Conservation (phyloP, 2,329 filamentous ascomycete genomes). For the Triangularia verruculosa region DNA sequence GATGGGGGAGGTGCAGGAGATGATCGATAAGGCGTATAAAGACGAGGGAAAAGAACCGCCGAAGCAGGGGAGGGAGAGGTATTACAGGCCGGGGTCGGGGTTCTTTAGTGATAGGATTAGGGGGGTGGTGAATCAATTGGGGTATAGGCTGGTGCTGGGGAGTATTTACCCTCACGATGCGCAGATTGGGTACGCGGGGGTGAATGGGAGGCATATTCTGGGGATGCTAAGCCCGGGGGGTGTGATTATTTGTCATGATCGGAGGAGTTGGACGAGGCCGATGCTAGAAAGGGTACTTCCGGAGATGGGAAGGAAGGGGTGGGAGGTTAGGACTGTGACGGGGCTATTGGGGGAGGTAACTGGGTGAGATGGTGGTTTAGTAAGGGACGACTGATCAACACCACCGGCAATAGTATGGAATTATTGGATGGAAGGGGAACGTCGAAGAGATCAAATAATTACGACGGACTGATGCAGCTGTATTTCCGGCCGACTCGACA, state of each 20-base stretch:
- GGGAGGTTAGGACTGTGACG: constrained; percentile 67
- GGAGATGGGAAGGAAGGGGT: constrained; percentile 67
- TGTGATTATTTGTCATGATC: constrained; percentile 83
- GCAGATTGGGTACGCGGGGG: constrained; percentile 65
- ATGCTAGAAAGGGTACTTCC: constrained; percentile 74
- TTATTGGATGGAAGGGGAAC: background rate
- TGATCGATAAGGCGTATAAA: constrained; percentile 57
- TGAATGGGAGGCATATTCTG: constrained; percentile 77
- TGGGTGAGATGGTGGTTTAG: constrained; percentile 16
- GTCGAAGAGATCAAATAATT: no score
- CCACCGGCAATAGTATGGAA: background rate
- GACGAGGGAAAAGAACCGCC: constrained; percentile 35
- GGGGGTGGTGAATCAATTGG: constrained; percentile 53
- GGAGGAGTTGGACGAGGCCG: constrained; percentile 75
- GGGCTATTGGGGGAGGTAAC: constrained; percentile 53
- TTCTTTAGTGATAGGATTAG: constrained; percentile 76
- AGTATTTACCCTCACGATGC: constrained; percentile 88
- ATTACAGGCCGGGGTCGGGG: constrained; percentile 81
- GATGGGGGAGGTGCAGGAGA: constrained; percentile 60
- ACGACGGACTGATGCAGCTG: no score
- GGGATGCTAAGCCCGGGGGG: constrained; percentile 75
- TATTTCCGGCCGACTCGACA: background rate
- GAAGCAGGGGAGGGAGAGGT: constrained; percentile 42
- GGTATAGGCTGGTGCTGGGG: constrained; percentile 74
- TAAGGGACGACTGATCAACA: background rate